Evolutionary conservation across 768 basidiomycete species (phyloP).

Genomic region (Phallus indusiatus): DNA sequence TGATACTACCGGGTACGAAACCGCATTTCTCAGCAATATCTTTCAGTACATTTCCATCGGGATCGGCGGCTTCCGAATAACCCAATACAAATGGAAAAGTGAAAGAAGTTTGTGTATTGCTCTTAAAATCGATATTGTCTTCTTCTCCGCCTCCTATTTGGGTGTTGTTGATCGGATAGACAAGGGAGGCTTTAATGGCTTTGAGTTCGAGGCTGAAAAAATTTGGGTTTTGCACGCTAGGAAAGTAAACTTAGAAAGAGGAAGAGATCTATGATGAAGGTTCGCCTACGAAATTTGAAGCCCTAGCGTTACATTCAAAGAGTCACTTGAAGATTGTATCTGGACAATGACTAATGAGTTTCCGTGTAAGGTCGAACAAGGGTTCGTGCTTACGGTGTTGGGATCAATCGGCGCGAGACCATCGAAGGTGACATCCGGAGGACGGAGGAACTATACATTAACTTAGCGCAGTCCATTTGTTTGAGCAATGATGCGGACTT

Average conservation of each 20-base stretch:
- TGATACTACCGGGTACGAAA: slow-evolving; percentile 29
- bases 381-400: slow-evolving; percentile 36
- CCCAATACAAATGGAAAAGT: slow-evolving; percentile 66
- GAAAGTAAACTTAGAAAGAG: slow-evolving; percentile 4
- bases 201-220: slow-evolving; percentile 63
- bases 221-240: slow-evolving; percentile 73
- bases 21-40: slow-evolving; percentile 62
- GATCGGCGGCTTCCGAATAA: slow-evolving; percentile 48
- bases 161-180: slow-evolving; percentile 68
- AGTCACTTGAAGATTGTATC: slow-evolving; percentile 29
- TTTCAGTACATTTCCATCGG: slow-evolving; percentile 41
- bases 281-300: slow-evolving; percentile 55
- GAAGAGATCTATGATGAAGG: slow-evolving; percentile 9
- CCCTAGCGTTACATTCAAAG: slow-evolving; percentile 48
- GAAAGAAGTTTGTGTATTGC: slow-evolving; percentile 52
- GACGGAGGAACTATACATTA: slow-evolving; percentile 57
- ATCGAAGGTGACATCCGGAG: slow-evolving; percentile 58
- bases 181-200: slow-evolving; percentile 53
- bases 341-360: slow-evolving; percentile 14
- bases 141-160: slow-evolving; percentile 54
- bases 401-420: slow-evolving; percentile 30
- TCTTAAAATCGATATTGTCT: slow-evolving; percentile 31
- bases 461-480: neutral
- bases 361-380: neutral
- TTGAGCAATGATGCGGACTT: slow-evolving; percentile 16